phyloP scores from a whole-genome alignment of 805 yeast species.

The Sungouiozyma intestinalis region DNA sequence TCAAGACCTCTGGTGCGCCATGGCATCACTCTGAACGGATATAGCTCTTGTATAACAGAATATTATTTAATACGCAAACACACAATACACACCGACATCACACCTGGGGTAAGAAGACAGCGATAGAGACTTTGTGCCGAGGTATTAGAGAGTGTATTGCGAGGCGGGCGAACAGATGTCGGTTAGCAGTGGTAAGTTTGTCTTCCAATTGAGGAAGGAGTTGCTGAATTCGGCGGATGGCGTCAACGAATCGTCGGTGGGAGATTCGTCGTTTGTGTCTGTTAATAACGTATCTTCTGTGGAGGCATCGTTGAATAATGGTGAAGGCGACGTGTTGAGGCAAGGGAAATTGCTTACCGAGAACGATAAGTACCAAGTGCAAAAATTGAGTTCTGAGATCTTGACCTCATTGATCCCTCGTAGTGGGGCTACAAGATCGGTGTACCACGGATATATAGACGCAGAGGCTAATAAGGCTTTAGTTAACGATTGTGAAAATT shows the following conservation, averaged over 20 bases:
- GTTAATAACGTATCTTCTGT: constrained; percentile 2
- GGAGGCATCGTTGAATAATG: too few species aligned
- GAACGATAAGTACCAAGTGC: constrained; percentile 23
- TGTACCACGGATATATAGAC: constrained; percentile 30
- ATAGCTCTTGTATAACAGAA: too few species aligned
- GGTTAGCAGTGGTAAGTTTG: constrained; percentile 6
- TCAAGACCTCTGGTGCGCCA: too few species aligned
- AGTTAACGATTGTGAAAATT: constrained; percentile 37
- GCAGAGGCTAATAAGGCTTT: constrained; percentile 36
- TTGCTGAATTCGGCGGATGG: constrained; percentile 3
- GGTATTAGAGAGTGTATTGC: too few species aligned
- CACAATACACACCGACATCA: too few species aligned
- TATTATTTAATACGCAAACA: too few species aligned
- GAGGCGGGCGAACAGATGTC: too few species aligned
- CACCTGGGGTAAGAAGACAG: too few species aligned
- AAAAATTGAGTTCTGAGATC: constrained; percentile 14
- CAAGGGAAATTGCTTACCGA: constrained; percentile 19
- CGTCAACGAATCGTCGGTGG: background rate
- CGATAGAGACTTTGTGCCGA: too few species aligned
- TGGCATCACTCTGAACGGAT: too few species aligned
- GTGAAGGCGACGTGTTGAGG: too few species aligned
- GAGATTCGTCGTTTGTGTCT: background rate
- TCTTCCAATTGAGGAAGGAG: constrained; percentile 27
- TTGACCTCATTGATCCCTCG: constrained; percentile 6
- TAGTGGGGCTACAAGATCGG: constrained; percentile 1